Base-by-base conservation (phyloP, 2,329 filamentous ascomycete species). In the Penicillium sp. region DNA sequence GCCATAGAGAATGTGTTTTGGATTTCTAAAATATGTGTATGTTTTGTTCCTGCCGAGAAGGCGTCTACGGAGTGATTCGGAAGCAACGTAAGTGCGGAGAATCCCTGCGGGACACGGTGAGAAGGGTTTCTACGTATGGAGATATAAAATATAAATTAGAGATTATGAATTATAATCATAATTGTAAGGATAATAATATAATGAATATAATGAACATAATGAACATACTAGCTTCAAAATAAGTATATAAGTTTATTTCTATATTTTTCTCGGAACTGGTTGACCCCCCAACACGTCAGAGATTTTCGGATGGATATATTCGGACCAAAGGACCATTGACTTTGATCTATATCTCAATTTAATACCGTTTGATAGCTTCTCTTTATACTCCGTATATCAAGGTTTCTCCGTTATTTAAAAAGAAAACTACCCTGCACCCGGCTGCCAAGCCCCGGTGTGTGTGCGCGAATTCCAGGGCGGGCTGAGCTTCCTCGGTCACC, bases 1-100 rank as follows among this genome's bases (percentile, higher is more conserved):
- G 70, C 62, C 65, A 69, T 71, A 72, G 67, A 68, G 59, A 58
- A 62, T 51, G 38, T 40, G 28, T 53, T 59, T 55, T 48, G 16
- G 22, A 22, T 36, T 35, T 26, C 5, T 45, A 22, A n/a, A n/a
- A 42, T 36, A 10, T 22, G 12, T 37, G 40, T 40, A 36, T 45
- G 22, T 46, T 30, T 25, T 47, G 9, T 14, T 8, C 14, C 48
- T 28, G 26, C 49, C 50, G 57, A 37, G 11, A 53, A 54, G 54
- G 51, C 43, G 43, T 60, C 4, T 38, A 50, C 63, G 63, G 63
- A 65, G 61, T 44, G 61, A 64, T 57, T 65, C 63, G 63, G 63
- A 66, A 66, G 59, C 57, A 52, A 60, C 55, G 57, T 41, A 56
- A 49, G 58, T 65, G 62, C 63, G 63, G 63, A 66, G 63, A 66